Evolutionary conservation across 176 grass and related monocot genomes (phyloP), one percentile per base, ranked within the genome.

Genomic region (Eleusine coracana): DNA sequence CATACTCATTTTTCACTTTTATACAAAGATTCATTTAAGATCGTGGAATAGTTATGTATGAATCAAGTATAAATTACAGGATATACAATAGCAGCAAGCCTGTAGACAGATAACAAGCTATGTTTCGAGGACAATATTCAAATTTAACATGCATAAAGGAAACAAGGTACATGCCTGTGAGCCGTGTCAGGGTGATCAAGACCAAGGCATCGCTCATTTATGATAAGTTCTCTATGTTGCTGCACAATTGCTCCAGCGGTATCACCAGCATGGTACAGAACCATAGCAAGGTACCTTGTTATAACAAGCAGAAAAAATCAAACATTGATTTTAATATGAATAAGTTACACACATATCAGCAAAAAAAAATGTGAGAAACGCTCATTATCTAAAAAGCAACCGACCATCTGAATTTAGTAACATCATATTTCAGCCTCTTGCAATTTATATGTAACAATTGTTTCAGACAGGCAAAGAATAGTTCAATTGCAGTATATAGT

Each of bases 181-280:
- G 96, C 96, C 71, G 96, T 99, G 91, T 99, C 96, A 27, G 96
- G 96, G 65, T 99, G 96, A 88, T 99, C 96, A 52, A 99, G 80
- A 90, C 96, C 96, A 80, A 99, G 85, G 62, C 93, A 99, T 48
- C 96, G 79, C 70, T 99, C 96, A 49, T 99, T 99, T 90, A 99
- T 99, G 56, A 99, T 99, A 63, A 99, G 89, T 70, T 99, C 96
- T 73, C 92, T 93, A 74, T 96, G 96, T 71, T 99, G 96, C 68
- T 99, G 96, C 69, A 96, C 96, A 74, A 99, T 88, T 86, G 96
- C 96, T 83, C 93, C 96, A 58, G 91, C 83, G 44, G 76, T 76
- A 87, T 99, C 96, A 52, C 96, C 91, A 75, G 96, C 96, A 90
- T 99, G 96, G 74, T 93, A 99, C 49, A 99, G 77, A 85, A 99